These are phyloP conservation scores for Trichophyton simii DNA, from an alignment of 2,329 filamentous ascomycete species.

Conservation along the genomic window DNA sequence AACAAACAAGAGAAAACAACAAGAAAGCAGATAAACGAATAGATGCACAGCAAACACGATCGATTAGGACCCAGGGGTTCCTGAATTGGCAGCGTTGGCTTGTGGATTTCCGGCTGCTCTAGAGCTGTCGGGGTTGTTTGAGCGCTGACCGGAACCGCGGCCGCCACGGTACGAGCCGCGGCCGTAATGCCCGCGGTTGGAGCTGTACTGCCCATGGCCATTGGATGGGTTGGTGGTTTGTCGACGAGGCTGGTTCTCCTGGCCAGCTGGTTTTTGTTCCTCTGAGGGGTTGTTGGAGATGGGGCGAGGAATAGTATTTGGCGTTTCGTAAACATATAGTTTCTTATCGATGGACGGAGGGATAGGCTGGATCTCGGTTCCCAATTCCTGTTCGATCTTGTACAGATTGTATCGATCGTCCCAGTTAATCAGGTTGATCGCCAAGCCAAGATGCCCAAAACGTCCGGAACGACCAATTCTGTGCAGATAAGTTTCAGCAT, in stretches of 20 bases:
- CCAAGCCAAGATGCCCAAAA: slow-evolving; percentile 91
- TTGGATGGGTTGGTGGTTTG: slow-evolving; percentile 17
- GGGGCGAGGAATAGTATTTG: slow-evolving; percentile 85
- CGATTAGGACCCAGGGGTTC: slow-evolving; percentile 9
- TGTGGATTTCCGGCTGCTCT: slow-evolving; percentile 19
- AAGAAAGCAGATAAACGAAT: not conserved
- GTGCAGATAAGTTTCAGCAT: slow-evolving; percentile 96
- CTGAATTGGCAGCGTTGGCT: slow-evolving; percentile 6
- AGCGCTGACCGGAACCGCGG: slow-evolving; percentile 33
- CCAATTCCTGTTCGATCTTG: slow-evolving; percentile 93
- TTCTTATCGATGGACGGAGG: slow-evolving; percentile 91
- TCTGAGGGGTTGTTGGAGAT: slow-evolving; percentile 43
- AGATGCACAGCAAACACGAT: not conserved
- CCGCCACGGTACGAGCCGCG: slow-evolving; percentile 33
- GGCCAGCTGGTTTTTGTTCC: slow-evolving; percentile 16
- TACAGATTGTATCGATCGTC: slow-evolving; percentile 98
- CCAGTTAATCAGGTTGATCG: slow-evolving; percentile 99
- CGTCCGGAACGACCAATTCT: slow-evolving; percentile 95
- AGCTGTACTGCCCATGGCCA: slow-evolving; percentile 26
- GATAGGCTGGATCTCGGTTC: slow-evolving; percentile 96
- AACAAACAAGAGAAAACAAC: not conserved
- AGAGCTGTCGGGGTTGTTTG: slow-evolving; percentile 23
- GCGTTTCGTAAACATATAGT: slow-evolving; percentile 94
- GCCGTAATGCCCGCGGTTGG: slow-evolving; percentile 22
- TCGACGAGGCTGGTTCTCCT: slow-evolving; percentile 12